phyloP scores from a whole-genome alignment of 192 early-diverging fungal species.

The Gonapodya prolifera region DNA sequence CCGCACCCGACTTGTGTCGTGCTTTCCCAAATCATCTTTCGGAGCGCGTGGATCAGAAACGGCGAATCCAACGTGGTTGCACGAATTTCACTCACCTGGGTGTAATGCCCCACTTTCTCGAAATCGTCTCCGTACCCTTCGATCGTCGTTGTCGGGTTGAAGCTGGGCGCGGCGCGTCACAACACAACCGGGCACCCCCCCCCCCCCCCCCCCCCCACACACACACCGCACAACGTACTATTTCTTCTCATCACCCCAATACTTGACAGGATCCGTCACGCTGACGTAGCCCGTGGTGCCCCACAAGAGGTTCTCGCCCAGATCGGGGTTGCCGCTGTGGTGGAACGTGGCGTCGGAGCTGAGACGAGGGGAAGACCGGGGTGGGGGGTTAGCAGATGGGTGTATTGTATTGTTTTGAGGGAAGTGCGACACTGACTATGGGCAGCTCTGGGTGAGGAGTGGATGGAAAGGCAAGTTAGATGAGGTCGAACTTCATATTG shows the following conservation, averaged over 20 bases:
- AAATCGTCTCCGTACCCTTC: neutral
- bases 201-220: too few species aligned
- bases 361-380: too few species aligned
- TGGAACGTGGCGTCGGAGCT: neutral
- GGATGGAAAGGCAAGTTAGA: too few species aligned
- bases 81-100: too few species aligned
- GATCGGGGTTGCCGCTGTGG: neutral
- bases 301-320: neutral
- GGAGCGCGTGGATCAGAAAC: too few species aligned
- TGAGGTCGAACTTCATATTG: too few species aligned
- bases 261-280: neutral
- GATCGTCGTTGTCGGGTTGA: neutral
- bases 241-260: neutral
- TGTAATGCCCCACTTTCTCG: neutral
- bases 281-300: neutral
- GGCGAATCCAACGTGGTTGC: too few species aligned
- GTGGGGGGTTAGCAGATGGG: too few species aligned
- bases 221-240: too few species aligned
- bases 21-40: neutral
- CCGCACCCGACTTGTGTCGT: neutral
- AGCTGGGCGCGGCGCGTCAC: neutral
- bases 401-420: too few species aligned
- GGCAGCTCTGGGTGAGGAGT: too few species aligned
- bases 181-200: too few species aligned
- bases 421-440: neutral